Evolutionary conservation across 495 filamentous ascomycete species (phyloP).

Genomic region (Thozetella sp.): DNA sequence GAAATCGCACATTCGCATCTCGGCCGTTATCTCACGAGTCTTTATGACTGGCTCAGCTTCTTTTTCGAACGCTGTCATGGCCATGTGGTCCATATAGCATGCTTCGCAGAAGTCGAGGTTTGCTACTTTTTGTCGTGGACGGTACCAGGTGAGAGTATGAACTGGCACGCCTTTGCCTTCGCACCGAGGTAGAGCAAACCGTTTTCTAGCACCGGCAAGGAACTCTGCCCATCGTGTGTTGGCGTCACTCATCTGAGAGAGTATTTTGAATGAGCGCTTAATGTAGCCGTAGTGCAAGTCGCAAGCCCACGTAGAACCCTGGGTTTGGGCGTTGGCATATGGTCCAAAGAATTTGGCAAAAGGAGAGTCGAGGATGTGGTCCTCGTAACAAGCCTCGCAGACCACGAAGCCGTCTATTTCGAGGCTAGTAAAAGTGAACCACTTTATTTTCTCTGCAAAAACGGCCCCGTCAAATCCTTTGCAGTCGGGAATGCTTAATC

Average conservation of each 20-base stretch:
- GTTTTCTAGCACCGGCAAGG: conserved; percentile 12
- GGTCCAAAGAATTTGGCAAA: conserved; percentile 25
- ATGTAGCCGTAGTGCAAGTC: conserved; percentile 31
- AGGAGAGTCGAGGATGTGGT: conserved; percentile 24
- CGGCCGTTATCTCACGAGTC: not conserved
- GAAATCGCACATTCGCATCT: not conserved
- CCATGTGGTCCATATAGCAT: conserved; percentile 33
- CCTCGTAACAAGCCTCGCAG: conserved; percentile 38
- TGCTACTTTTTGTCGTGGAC: conserved; percentile 22
- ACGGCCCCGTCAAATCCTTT: conserved; percentile 15
- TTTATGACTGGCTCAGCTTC: not conserved
- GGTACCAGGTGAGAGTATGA: conserved; percentile 29
- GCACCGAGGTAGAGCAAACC: conserved; percentile 23
- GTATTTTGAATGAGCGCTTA: conserved; percentile 4
- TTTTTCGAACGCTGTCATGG: conserved; percentile 1
- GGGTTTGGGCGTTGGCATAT: conserved; percentile 15
- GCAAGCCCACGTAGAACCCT: conserved; percentile 30
- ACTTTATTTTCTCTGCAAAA: conserved; percentile 12
- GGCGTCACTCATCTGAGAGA: not conserved
- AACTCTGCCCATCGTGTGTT: conserved; percentile 35
- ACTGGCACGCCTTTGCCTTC: conserved; percentile 4
- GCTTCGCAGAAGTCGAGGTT: conserved; percentile 29
- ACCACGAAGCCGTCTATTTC: conserved; percentile 27
- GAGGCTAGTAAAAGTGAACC: conserved; percentile 12
- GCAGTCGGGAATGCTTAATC: conserved; percentile 19